Conservation (phyloP, 352 stramenopile species). For the Peronospora destructor region DNA sequence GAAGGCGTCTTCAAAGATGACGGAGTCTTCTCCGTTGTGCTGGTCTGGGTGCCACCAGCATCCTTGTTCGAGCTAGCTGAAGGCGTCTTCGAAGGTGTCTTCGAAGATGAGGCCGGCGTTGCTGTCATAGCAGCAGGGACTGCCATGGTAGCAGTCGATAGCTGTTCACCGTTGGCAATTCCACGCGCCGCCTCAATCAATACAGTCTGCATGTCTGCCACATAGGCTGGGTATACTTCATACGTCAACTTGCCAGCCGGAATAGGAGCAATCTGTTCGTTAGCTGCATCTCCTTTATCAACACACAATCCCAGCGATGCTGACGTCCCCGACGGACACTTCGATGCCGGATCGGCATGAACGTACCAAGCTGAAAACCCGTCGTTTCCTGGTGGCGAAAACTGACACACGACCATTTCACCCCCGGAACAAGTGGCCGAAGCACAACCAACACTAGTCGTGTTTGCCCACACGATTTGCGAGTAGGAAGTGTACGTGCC, state of each 20-base stretch:
- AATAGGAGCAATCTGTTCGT: constrained; percentile 50
- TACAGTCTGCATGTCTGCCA: constrained; percentile 44
- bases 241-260: constrained; percentile 48
- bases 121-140: constrained; percentile 2
- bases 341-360: constrained; percentile 37
- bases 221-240: constrained; percentile 50
- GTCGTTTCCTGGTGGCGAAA: constrained; percentile 48
- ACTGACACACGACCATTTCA: constrained; percentile 55
- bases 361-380: constrained; percentile 51
- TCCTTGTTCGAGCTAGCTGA: background rate
- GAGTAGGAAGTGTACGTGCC: constrained; percentile 72
- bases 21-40: background rate
- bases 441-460: constrained; percentile 56
- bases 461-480: constrained; percentile 61
- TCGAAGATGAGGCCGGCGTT: background rate
- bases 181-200: constrained; percentile 34
- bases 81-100: constrained; percentile 4
- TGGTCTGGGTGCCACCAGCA: background rate
- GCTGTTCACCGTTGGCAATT: constrained; percentile 13
- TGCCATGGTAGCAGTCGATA: constrained; percentile 2
- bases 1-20: constrained; percentile 2
- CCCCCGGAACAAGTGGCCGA: constrained; percentile 34
- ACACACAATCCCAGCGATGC: constrained; percentile 42
- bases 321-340: constrained; percentile 45
- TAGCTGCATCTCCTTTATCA: constrained; percentile 39